These are phyloP conservation scores for Spizellomyces punctatus DNA, from an alignment of 192 early-diverging fungal species.

Conservation along the genomic window DNA sequence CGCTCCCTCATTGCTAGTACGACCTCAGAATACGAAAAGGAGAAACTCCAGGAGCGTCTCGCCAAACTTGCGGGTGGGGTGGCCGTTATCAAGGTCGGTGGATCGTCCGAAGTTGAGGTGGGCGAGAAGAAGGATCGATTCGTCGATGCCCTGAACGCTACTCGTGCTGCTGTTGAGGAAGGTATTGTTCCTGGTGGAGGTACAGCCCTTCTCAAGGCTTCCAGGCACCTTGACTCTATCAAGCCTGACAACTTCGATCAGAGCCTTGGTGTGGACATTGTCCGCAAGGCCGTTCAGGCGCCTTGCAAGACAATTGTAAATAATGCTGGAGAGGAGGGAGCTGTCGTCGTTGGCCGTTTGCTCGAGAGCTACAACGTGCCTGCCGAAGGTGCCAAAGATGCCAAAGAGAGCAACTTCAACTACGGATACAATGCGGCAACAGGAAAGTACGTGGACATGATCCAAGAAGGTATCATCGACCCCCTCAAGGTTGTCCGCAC, in stretches of 20 bases:
- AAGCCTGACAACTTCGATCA: conserved; percentile 99
- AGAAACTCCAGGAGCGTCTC: conserved; percentile 99
- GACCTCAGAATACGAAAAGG: conserved; percentile 97
- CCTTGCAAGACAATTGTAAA: conserved; percentile 94
- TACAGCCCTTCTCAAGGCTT: conserved; percentile 93
- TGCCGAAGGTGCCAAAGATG: conserved; percentile 37
- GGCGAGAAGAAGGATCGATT: conserved; percentile 99
- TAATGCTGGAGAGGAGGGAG: conserved; percentile 97
- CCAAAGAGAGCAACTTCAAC: conserved; percentile 70
- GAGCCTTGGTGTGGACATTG: conserved; percentile 95
- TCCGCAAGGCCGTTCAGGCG: conserved; percentile 89
- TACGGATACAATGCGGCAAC: conserved; percentile 92
- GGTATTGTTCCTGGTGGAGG: conserved; percentile 99
- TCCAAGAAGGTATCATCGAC: conserved; percentile 95
- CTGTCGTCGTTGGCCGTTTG: conserved; percentile 95
- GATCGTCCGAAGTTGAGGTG: conserved; percentile 97
- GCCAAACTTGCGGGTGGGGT: conserved; percentile 98
- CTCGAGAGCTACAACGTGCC: conserved; percentile 72
- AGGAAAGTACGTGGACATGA: conserved; percentile 95
- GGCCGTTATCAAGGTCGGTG: conserved; percentile 99
- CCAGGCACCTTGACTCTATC: conserved; percentile 75
- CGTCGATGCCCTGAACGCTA: conserved; percentile 97
- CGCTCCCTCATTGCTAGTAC: conserved; percentile 84
- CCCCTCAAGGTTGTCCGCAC: conserved; percentile 99
- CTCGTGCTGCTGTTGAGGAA: conserved; percentile 98